phyloP scores from a whole-genome alignment of 2,329 filamentous ascomycete genomes.

The Shiraia sp. region DNA sequence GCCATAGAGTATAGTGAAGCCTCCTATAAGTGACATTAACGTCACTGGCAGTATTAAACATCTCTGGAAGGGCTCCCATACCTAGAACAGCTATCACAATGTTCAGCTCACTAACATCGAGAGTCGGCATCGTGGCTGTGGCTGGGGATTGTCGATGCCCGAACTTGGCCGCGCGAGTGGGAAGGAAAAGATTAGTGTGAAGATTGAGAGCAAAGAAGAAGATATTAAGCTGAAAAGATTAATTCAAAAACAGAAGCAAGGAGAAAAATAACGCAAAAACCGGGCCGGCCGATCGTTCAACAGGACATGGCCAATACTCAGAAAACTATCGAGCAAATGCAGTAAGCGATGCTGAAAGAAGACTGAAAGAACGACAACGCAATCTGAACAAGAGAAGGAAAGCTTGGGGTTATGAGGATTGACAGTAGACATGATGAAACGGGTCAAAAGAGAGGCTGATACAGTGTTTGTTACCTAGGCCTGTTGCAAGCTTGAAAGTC shows the following conservation, averaged over 20 bases:
- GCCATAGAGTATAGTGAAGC: constrained; percentile 55
- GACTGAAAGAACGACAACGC: not conserved
- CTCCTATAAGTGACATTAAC: constrained; percentile 34
- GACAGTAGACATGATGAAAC: constrained; percentile 4
- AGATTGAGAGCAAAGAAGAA: not conserved
- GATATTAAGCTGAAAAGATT: no score
- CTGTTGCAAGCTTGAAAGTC: constrained; percentile 2
- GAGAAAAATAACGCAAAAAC: constrained; percentile 5
- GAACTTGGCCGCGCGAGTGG: no score
- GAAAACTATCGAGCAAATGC: not conserved
- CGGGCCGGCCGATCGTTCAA: constrained; percentile 9
- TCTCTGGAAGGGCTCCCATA: no score
- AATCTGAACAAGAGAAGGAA: not conserved
- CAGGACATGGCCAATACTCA: not conserved
- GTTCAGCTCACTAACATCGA: constrained; percentile 58
- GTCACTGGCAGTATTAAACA: no score
- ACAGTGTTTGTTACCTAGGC: constrained; percentile 8
- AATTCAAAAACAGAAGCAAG: no score
- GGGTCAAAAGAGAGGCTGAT: constrained; percentile 4
- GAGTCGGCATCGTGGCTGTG: constrained; percentile 47
- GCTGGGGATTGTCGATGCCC: not conserved
- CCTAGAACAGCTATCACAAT: constrained; percentile 54
- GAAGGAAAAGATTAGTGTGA: not conserved
- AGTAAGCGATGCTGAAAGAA: not conserved
- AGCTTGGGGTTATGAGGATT: constrained; percentile 2